phyloP scores from a whole-genome alignment of 1,139 yeast genomes.

The Hyphopichia khmerensis region DNA sequence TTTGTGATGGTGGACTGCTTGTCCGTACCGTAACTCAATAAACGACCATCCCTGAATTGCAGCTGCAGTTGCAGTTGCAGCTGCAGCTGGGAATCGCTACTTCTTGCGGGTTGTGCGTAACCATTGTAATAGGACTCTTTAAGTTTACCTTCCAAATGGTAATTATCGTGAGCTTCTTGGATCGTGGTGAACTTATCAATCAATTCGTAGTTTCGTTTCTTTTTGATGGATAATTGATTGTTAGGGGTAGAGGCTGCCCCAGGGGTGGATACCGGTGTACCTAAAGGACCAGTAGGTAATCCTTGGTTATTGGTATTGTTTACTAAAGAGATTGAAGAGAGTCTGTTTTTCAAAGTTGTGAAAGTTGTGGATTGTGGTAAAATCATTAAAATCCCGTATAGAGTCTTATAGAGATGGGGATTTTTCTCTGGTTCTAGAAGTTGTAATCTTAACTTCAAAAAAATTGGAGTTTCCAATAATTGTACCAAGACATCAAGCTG shows the following conservation, averaged over 20 bases:
- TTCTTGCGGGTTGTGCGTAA: background rate
- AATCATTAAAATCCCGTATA: conserved; percentile 91
- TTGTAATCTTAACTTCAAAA: conserved; percentile 83
- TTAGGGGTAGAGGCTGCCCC: conserved; percentile 14
- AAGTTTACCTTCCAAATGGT: conserved; percentile 1
- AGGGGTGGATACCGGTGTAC: conserved; percentile 24
- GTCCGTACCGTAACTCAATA: background rate
- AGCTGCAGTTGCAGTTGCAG: background rate
- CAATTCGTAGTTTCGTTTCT: conserved; percentile 50
- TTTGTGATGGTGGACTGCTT: no score
- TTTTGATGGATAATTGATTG: conserved; percentile 36
- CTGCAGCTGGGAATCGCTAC: background rate
- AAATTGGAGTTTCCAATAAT: conserved; percentile 77
- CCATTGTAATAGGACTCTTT: conserved; percentile 2
- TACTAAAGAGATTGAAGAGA: conserved; percentile 46
- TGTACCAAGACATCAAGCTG: conserved; percentile 83
- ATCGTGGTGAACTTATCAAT: conserved; percentile 60
- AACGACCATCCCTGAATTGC: background rate
- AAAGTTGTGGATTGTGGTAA: conserved; percentile 96
- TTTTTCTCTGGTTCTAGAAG: conserved; percentile 81
- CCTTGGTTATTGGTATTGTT: conserved; percentile 18
- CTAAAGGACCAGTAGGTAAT: conserved; percentile 10
- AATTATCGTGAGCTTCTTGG: conserved; percentile 54
- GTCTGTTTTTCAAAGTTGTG: conserved; percentile 71
- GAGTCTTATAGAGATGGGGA: conserved; percentile 80